Evolutionary conservation across 768 basidiomycete species (phyloP).

Genomic region (Tulasnella sp.): DNA sequence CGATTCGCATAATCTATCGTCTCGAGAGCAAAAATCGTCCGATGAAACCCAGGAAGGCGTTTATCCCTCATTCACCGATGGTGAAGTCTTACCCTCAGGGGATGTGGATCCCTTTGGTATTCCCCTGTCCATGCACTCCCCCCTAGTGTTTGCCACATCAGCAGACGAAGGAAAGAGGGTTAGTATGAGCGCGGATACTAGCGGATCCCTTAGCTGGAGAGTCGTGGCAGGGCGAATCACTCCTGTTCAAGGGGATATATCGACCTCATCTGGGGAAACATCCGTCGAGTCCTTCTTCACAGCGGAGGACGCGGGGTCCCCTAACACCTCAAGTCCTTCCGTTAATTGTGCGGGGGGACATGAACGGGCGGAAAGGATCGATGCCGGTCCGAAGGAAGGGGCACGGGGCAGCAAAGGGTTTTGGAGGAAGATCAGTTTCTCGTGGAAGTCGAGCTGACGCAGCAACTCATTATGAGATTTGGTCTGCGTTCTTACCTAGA

Average conservation of each 20-base stretch:
- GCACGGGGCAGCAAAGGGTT: neutral
- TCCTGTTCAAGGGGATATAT: neutral
- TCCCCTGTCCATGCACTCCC: neutral
- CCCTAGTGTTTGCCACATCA: too few species aligned
- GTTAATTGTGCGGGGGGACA: neutral
- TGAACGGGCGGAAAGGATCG: neutral
- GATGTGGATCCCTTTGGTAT: neutral
- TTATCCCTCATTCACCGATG: too few species aligned
- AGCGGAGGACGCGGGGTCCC: neutral
- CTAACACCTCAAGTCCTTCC: neutral
- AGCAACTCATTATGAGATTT: neutral
- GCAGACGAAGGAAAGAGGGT: neutral
- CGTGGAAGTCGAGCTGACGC: neutral
- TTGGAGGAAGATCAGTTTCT: neutral
- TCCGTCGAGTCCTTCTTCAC: neutral
- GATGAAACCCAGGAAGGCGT: neutral
- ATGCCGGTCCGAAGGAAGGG: neutral
- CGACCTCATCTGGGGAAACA: neutral
- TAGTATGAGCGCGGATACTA: neutral
- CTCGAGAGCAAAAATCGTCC: neutral
- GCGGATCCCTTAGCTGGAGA: neutral
- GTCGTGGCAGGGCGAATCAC: neutral
- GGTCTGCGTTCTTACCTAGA: neutral
- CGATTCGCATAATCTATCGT: neutral
- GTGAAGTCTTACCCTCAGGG: too few species aligned